Percentiles rank a stretch among this genome's conserved stretches.
These are phyloP conservation scores for Jimgerdemannia flammicorona DNA, from an alignment of 192 early-diverging fungal genomes.

Conservation along the genomic window DNA sequence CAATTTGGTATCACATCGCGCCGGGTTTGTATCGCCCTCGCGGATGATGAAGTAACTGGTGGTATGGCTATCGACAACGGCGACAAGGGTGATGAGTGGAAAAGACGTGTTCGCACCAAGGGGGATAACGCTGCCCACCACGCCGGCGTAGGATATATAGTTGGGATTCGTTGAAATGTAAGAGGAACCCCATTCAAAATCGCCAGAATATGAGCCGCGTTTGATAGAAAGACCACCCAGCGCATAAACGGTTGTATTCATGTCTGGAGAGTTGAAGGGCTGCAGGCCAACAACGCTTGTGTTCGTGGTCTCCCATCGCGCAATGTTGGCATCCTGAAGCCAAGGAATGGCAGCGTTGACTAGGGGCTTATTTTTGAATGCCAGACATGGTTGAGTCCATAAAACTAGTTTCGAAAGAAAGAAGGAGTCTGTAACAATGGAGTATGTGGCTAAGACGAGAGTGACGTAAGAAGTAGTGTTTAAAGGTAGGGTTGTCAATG, in stretches of 20 bases:
- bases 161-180: neutral
- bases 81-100: neutral
- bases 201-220: neutral
- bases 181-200: neutral
- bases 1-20: neutral
- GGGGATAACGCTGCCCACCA: conserved; percentile 1
- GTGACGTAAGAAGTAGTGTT: neutral
- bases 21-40: neutral
- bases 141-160: conserved; percentile 4
- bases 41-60: neutral
- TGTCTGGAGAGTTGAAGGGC: neutral
- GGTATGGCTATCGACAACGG: neutral
- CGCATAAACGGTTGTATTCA: neutral
- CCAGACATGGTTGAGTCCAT: neutral
- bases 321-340: conserved; percentile 5
- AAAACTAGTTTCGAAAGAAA: neutral
- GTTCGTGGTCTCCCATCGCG: neutral
- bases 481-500: neutral
- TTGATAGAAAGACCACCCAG: neutral
- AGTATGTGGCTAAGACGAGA: neutral
- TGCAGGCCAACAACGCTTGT: neutral
- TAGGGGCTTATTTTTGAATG: neutral
- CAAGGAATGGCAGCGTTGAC: neutral
- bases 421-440: neutral
- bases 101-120: neutral